Percentiles rank a stretch among this genome's conserved stretches.
phyloP scores from a whole-genome alignment of 2,329 filamentous ascomycete species.

The Colletotrichum sp. region DNA sequence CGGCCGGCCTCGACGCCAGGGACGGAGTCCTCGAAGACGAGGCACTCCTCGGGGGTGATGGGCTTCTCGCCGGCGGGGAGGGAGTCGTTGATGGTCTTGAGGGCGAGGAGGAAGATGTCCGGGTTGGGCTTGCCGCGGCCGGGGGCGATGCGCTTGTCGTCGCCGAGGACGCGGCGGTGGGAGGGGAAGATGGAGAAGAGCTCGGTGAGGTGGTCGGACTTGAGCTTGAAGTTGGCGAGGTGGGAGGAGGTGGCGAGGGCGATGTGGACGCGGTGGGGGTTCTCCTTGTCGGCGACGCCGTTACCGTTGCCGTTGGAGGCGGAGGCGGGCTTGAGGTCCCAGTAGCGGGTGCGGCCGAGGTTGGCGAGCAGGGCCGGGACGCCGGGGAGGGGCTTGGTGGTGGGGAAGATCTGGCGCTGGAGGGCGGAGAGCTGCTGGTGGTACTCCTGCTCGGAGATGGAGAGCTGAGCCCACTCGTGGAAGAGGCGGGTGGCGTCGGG shows the following conservation, averaged over 20 bases:
- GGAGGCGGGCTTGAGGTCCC: constrained; percentile 39
- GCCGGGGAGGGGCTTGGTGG: constrained; percentile 79
- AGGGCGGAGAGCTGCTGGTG: constrained; percentile 60
- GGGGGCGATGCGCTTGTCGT: constrained; percentile 77
- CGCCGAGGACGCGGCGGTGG: constrained; percentile 80
- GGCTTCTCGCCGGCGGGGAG: constrained; percentile 65
- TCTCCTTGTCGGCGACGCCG: constrained; percentile 24
- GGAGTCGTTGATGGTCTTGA: constrained; percentile 82
- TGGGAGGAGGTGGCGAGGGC: constrained; percentile 87
- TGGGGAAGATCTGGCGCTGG: constrained; percentile 76
- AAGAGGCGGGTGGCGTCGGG: constrained; percentile 60
- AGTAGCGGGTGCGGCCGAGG: constrained; percentile 60
- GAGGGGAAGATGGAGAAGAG: constrained; percentile 70
- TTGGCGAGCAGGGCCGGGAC: constrained; percentile 70
- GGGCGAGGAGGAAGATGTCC: constrained; percentile 90
- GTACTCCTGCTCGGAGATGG: constrained; percentile 76
- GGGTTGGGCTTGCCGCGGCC: constrained; percentile 94
- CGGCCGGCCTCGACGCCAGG: constrained; percentile 90
- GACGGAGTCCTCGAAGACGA: constrained; percentile 96
- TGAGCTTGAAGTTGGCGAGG: constrained; percentile 74
- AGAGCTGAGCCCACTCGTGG: constrained; percentile 84
- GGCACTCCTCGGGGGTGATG: constrained; percentile 83
- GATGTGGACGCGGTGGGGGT: constrained; percentile 66
- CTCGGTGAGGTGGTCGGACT: constrained; percentile 67
- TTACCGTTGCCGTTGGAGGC: constrained; percentile 24